A percentile compares a stretch with the other conserved stretches of the same genome.
Conservation (phyloP, 257 asterid genomes). For the Dorcoceras hygrometricum region DNA sequence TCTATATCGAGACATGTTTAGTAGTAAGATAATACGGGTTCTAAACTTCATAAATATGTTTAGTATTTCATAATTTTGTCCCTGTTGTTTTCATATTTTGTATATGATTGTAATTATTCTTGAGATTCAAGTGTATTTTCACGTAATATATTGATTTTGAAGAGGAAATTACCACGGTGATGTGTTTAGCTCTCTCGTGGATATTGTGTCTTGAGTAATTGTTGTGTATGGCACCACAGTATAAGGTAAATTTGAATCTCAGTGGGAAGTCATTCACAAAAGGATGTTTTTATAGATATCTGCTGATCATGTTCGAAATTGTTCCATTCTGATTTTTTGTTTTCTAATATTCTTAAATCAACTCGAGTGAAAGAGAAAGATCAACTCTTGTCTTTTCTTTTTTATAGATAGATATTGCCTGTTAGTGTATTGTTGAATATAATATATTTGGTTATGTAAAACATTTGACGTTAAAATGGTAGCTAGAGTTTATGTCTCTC, state of each 20-base stretch:
- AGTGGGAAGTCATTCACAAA: background rate
- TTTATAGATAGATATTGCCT: too few relatives aligned
- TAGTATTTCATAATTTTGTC: background rate
- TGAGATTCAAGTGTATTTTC: conserved; percentile 22
- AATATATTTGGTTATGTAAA: background rate
- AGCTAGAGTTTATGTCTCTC: background rate
- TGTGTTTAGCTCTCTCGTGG: background rate
- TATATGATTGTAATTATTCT: conserved; percentile 21
- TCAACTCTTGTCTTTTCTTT: too few relatives aligned
- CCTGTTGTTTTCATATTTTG: background rate
- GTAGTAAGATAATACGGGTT: background rate
- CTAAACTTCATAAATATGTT: conserved; percentile 7
- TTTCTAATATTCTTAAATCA: too few relatives aligned
- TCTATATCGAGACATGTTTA: background rate
- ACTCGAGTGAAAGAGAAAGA: background rate
- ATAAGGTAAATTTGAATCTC: background rate
- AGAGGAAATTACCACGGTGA: conserved; percentile 9
- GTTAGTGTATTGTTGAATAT: too few relatives aligned
- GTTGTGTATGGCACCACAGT: too few relatives aligned
- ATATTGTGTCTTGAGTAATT: background rate
- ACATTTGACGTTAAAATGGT: background rate
- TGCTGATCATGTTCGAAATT: background rate
- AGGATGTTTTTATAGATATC: background rate
- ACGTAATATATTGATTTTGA: conserved; percentile 4
- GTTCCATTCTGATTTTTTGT: background rate